Conservation (phyloP, 148 eudicot genomes). For the Persicaria maculosa region DNA sequence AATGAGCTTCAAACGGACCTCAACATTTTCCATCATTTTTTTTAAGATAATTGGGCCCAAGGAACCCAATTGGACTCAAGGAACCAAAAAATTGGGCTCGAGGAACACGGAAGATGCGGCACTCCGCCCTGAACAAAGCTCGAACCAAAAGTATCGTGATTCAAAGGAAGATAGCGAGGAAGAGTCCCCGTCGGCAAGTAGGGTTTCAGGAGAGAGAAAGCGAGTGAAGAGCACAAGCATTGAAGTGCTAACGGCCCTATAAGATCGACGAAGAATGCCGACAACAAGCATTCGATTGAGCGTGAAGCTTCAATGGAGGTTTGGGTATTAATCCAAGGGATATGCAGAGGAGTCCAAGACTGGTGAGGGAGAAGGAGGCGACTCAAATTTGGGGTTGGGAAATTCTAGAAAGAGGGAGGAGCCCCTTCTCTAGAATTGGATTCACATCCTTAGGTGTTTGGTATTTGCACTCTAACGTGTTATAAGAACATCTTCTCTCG, state of each 20-base stretch:
- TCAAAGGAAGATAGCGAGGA: slow-evolving; percentile 12
- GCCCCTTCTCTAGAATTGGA: too few species aligned
- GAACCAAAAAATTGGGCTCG: too few species aligned
- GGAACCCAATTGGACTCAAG: too few species aligned
- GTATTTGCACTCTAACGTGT: too few species aligned
- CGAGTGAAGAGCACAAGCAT: background rate
- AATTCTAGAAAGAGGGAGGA: too few species aligned
- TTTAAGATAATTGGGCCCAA: too few species aligned
- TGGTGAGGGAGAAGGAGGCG: too few species aligned
- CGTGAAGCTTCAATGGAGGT: background rate
- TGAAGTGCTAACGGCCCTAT: slow-evolving; percentile 19
- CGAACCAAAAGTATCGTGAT: slow-evolving; percentile 14
- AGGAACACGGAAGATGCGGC: background rate
- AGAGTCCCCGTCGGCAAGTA: slow-evolving; percentile 1
- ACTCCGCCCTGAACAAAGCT: background rate
- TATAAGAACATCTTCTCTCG: too few species aligned
- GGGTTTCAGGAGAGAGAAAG: slow-evolving; percentile 10
- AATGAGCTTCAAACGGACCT: too few species aligned
- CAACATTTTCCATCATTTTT: too few species aligned
- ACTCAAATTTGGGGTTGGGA: too few species aligned
- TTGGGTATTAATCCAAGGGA: background rate
- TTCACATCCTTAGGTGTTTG: too few species aligned
- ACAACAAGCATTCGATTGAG: slow-evolving; percentile 28
- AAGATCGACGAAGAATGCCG: slow-evolving; percentile 27
- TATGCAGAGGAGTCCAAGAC: background rate